Evolutionary conservation across 805 yeast species (phyloP).

Genomic region (Ogataea ramenticola): DNA sequence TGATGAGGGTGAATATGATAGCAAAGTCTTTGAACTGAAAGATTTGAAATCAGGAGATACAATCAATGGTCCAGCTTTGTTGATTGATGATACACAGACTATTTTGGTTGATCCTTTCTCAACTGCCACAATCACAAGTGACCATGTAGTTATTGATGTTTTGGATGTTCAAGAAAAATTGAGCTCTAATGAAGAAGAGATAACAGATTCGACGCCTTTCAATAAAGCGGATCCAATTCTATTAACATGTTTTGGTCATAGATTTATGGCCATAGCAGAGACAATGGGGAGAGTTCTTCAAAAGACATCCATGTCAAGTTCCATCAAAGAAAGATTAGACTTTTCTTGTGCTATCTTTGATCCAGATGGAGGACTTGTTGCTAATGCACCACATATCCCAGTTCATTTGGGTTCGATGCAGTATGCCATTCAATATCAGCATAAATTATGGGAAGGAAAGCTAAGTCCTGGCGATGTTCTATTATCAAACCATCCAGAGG

Average conservation of each 20-base stretch:
- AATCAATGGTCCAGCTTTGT: slow-evolving; percentile 30
- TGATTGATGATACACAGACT: slow-evolving; percentile 31
- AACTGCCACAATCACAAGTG: slow-evolving; percentile 25
- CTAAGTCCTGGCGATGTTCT: slow-evolving; percentile 33
- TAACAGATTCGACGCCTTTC: slow-evolving; percentile 18
- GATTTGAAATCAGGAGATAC: slow-evolving; percentile 23
- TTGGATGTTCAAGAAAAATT: slow-evolving; percentile 1
- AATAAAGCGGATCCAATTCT: slow-evolving; percentile 29
- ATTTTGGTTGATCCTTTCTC: slow-evolving; percentile 30
- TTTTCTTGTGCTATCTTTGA: slow-evolving; percentile 38
- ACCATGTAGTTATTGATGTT: slow-evolving; percentile 26
- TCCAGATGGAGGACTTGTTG: slow-evolving; percentile 30
- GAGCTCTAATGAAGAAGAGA: not conserved
- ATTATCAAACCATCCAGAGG: slow-evolving; percentile 33
- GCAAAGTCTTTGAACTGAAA: slow-evolving; percentile 24
- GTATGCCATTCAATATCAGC: slow-evolving; percentile 30
- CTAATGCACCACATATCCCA: slow-evolving; percentile 38
- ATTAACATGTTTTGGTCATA: slow-evolving; percentile 33
- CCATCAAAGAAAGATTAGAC: slow-evolving; percentile 36
- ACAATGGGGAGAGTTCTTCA: slow-evolving; percentile 35
- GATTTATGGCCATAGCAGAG: slow-evolving; percentile 41
- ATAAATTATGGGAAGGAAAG: slow-evolving; percentile 29
- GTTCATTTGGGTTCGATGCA: slow-evolving; percentile 39
- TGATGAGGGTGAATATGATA: slow-evolving; percentile 19
- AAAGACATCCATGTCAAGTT: slow-evolving; percentile 31